Base-by-base conservation (phyloP, 345 rosid genomes). In the Hevea brasiliensis region DNA sequence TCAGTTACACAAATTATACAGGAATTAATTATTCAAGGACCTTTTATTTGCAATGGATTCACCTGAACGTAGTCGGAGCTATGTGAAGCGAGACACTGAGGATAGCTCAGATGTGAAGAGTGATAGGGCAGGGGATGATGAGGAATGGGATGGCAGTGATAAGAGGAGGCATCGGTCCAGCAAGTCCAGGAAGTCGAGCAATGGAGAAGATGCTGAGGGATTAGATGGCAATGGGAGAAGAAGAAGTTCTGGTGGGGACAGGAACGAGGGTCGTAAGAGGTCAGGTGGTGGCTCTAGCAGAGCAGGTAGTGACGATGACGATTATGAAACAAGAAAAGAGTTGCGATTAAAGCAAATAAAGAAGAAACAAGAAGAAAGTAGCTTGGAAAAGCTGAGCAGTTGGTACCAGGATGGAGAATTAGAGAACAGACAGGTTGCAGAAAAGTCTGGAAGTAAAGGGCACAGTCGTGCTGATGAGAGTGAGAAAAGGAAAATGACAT, bases 361-460 rank as follows among this genome's bases (percentile, higher is more conserved):
- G 92, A 92, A 79, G 82, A 92, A 87, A 68, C 94, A 82, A 76
- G 98, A 95, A 84, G 98, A 95, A 79, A 89, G 97, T 74, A 87
- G 97, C 79, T 79, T 95, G 83, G 98, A 95, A 45, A 87, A 87
- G 80, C 68, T 92, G 71, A 95, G 96, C 70, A 92, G 87, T 81
- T 89, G 91, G 91, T 92, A 95, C 73, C 89, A 95, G 84, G 98
- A 95, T 62, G 97, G 98, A 71, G 98, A 95, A 51, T 81, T 79
- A 15, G 99, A 92, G 23, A 80, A 58, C 74, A 83, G 77, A 82
- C 87, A 74, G 70, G 89, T 83, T 70, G 90, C 88, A 8, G 97
- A 90, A 41, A 93, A 85, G 85, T 75, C 78, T 27, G 85, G 85
- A 56, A 67, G 72, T 75, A 87, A 75, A 79, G 89, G 84, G 48